Evolutionary conservation across 139 green algal species (phyloP), one percentile per base, ranked within the genome.

Genomic region (Astrephomene gubernaculifera): DNA sequence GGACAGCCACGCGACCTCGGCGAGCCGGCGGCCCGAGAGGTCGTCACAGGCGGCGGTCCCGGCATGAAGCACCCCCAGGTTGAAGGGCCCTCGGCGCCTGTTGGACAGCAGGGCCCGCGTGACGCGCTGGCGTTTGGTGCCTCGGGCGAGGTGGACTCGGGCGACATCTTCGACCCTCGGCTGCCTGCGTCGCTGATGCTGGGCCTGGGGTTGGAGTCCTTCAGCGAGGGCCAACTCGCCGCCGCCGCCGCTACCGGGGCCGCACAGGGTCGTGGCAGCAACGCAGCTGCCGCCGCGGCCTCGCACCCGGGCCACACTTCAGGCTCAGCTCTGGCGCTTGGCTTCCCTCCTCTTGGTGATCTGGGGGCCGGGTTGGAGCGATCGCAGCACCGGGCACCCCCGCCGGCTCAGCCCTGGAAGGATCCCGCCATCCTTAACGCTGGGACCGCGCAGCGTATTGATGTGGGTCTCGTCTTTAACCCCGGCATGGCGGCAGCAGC

Each of bases 401-500:
- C 29, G 70, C 29, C 25, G 70, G 43, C 27, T 6, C 54, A 71
- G 31, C 17, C n/a, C 0, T 83, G 60, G 60, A 57, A 17, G 6
- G 76, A 83, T 25, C 57, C 76, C 8, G 76, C 38, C 60, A 83
- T 72, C 27, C 39, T 83, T 12, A 35, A 57, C 39, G 60, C 76
- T 1, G 27, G 35, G 36, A 71, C 10, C 27, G 74, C 49, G 33
- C n/a, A 67, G n/a, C 31, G 31, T 1, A n/a, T n/a, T n/a, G n/a
- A n/a, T n/a, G 45, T 49, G 31, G 6, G 44, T 2, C 9, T 65
- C 31, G 22, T 7, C 35, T 36, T 39, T 9, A n/a, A n/a, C 6
- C 29, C 25, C 8, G 63, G 63, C 63, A 70, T 70, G 63, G 63
- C 6, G 63, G n/a, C 63, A 24, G 63, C n/a, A 6, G 29, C 36